A percentile compares a stretch with the other conserved stretches of the same genome.
These are phyloP conservation scores for Fomitopsis palustris DNA, from an alignment of 1,284 basidiomycete species.

Conservation along the genomic window DNA sequence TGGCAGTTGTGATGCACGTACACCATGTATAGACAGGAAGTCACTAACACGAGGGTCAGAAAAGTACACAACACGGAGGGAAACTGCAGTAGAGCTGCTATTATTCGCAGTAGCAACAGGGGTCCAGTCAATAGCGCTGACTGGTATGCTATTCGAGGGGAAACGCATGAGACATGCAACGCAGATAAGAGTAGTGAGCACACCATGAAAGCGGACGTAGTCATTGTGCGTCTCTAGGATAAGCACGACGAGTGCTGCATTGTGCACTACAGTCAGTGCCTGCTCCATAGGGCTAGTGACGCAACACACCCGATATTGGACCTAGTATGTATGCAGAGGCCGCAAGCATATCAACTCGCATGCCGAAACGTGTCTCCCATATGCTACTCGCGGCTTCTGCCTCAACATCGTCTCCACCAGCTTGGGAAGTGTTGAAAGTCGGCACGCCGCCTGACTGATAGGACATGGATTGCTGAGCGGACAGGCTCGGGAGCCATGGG, in stretches of 20 bases:
- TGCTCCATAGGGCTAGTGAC: background rate
- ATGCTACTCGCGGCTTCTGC: slow-evolving; percentile 51
- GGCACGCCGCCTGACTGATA: slow-evolving; percentile 74
- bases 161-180: slow-evolving; percentile 2
- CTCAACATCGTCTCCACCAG: slow-evolving; percentile 44
- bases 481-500: slow-evolving; percentile 57
- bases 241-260: slow-evolving; percentile 61
- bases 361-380: slow-evolving; percentile 71
- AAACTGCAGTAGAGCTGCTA: slow-evolving; percentile 51
- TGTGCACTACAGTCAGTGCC: background rate
- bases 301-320: slow-evolving; percentile 60
- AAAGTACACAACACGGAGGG: slow-evolving; percentile 44
- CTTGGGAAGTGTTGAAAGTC: slow-evolving; percentile 47
- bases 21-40: slow-evolving; percentile 51
- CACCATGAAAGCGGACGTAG: slow-evolving; percentile 79
- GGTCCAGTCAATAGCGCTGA: slow-evolving; percentile 72
- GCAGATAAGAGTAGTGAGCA: slow-evolving; percentile 15
- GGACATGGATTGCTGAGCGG: slow-evolving; percentile 36
- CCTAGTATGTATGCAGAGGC: slow-evolving; percentile 70
- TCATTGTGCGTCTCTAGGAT: slow-evolving; percentile 80
- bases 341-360: slow-evolving; percentile 69
- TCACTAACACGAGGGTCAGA: slow-evolving; percentile 42
- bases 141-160: slow-evolving; percentile 62
- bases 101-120: slow-evolving; percentile 56
- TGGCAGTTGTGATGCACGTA: slow-evolving; percentile 28